These are phyloP conservation scores for Calonectria montana DNA, from an alignment of 2,329 filamentous ascomycete genomes.

Conservation along the genomic window DNA sequence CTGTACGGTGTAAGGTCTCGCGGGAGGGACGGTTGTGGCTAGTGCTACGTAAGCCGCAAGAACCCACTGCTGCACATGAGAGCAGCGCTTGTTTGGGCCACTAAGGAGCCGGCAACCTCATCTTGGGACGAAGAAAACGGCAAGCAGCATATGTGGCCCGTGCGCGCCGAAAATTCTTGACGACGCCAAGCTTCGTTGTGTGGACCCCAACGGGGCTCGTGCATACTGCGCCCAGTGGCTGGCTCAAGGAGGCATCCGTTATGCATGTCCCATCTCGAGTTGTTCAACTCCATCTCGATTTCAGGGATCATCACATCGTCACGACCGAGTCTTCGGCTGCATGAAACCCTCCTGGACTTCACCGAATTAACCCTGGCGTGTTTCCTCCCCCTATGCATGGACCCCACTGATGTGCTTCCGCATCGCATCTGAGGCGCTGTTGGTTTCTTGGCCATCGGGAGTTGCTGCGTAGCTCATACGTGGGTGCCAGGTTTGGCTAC, in stretches of 20 bases:
- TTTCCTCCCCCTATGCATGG: background rate
- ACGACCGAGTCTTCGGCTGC: background rate
- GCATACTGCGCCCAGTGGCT: constrained; percentile 40
- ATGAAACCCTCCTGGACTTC: constrained; percentile 4
- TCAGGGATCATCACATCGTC: background rate
- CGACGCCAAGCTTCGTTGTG: background rate
- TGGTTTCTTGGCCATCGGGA: background rate
- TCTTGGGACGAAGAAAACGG: background rate
- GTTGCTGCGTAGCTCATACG: background rate
- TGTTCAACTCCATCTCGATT: background rate
- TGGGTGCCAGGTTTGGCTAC: background rate
- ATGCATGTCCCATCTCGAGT: background rate
- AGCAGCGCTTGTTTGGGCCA: constrained; percentile 34
- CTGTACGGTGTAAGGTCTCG: background rate
- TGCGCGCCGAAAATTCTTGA: constrained; percentile 9
- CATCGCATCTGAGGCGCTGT: constrained; percentile 13
- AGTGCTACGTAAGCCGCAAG: constrained; percentile 21
- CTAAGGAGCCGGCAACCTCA: constrained; percentile 12
- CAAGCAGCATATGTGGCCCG: background rate
- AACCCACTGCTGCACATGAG: constrained; percentile 20
- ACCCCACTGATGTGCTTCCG: constrained; percentile 5
- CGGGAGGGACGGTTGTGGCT: constrained; percentile 16
- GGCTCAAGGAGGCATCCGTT: constrained; percentile 32
- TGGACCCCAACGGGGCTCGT: constrained; percentile 26
- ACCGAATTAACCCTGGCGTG: constrained; percentile 7